Conservation (phyloP, 805 yeast genomes). For the Yarrowia porcina region DNA sequence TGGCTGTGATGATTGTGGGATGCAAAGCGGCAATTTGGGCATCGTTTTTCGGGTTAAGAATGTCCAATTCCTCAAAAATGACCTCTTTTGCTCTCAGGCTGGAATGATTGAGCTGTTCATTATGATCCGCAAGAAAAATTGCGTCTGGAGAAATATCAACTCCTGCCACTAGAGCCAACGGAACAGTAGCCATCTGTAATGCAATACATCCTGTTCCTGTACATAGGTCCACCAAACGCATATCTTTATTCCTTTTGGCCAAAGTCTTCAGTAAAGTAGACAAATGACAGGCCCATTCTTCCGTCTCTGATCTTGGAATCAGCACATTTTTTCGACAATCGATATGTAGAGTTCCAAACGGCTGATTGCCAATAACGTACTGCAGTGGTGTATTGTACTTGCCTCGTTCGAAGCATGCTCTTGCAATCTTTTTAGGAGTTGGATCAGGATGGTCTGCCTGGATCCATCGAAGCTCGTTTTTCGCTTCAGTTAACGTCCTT, state of each 20-base stretch:
- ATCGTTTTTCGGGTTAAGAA: background rate
- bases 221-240: conserved; percentile 7
- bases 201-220: conserved; percentile 22
- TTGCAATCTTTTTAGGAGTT: conserved; percentile 7
- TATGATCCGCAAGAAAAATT: background rate
- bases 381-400: background rate
- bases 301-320: conserved; percentile 14
- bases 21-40: conserved; percentile 10
- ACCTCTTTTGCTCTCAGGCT: background rate
- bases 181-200: conserved; percentile 13
- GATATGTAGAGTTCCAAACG: conserved; percentile 6
- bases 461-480: conserved; percentile 10
- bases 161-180: conserved; percentile 6
- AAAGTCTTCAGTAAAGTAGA: background rate
- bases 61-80: background rate
- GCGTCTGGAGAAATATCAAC: conserved; percentile 2
- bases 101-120: background rate
- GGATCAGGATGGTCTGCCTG: conserved; percentile 20
- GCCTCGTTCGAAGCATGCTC: background rate
- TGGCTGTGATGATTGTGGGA: conserved; percentile 15
- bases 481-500: background rate
- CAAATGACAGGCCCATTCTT: conserved; percentile 12
- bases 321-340: conserved; percentile 13
- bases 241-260: background rate
- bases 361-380: conserved; percentile 20